A percentile compares a stretch with the other conserved stretches of the same genome.
These are phyloP conservation scores for Torrubiellomyces zombiae DNA, from an alignment of 2,329 filamentous ascomycete species.

Conservation along the genomic window DNA sequence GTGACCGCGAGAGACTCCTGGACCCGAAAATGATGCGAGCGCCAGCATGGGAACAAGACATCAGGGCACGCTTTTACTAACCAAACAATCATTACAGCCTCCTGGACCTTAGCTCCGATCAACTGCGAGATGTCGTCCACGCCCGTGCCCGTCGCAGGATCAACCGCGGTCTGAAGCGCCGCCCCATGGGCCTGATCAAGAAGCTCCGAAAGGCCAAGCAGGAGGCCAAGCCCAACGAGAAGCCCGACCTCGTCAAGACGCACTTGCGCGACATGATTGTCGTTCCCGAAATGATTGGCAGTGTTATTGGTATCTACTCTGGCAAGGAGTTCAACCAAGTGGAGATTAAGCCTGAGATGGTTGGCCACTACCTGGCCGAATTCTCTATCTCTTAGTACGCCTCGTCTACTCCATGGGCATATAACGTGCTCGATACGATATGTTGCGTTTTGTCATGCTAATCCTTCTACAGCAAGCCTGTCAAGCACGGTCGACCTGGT, in stretches of 20 bases:
- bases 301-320: conserved; percentile 97
- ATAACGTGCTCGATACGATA: too few species aligned
- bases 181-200: conserved; percentile 99
- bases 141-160: conserved; percentile 96
- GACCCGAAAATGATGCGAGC: too few species aligned
- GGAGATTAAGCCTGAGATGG: conserved; percentile 99
- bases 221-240: conserved; percentile 98
- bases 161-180: conserved; percentile 99
- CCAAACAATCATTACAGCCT: conserved; percentile 43
- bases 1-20: conserved; percentile 22
- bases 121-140: conserved; percentile 98
- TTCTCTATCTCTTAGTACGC: conserved; percentile 99
- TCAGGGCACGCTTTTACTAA: conserved; percentile 9
- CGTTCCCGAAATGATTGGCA: conserved; percentile 99
- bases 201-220: conserved; percentile 99
- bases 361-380: conserved; percentile 97
- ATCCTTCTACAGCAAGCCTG: conserved; percentile 65
- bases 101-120: conserved; percentile 94
- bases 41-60: too few species aligned
- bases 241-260: conserved; percentile 98
- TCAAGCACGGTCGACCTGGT: conserved; percentile 99
- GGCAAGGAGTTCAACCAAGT: conserved; percentile 99
- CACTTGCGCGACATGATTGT: conserved; percentile 99
- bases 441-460: too few species aligned
- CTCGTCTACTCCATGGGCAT: too few species aligned